These are phyloP conservation scores for Thalassiosira mediterranea DNA, from an alignment of 352 stramenopile genomes.

Conservation along the genomic window DNA sequence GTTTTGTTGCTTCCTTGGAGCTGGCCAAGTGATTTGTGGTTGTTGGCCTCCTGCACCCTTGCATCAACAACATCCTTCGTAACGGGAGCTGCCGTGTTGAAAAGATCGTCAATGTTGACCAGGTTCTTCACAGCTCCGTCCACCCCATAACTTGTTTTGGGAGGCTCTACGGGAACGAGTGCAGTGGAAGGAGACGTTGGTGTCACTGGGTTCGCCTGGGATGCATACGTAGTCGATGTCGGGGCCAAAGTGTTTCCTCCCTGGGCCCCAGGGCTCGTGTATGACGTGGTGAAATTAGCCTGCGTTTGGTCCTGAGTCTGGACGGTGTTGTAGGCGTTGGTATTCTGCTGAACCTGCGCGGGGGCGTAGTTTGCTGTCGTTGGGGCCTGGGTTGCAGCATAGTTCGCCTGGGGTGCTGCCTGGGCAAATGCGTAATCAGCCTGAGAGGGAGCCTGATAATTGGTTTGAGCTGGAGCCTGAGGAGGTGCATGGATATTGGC, in stretches of 20 bases:
- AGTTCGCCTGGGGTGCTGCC: neutral
- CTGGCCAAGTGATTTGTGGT: conserved; percentile 14
- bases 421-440: no score
- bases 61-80: conserved; percentile 4
- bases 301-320: neutral
- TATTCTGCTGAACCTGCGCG: neutral
- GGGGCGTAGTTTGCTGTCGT: no score
- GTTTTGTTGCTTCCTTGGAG: conserved; percentile 16
- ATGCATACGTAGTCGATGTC: conserved; percentile 1
- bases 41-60: conserved; percentile 3
- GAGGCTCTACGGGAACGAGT: conserved; percentile 8
- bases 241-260: no score
- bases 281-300: neutral
- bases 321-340: neutral
- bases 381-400: neutral
- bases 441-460: neutral
- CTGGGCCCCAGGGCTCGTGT: no score
- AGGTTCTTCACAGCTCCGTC: conserved; percentile 26
- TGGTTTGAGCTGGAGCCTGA: neutral
- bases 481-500: neutral
- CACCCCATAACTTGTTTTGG: neutral
- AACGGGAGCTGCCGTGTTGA: conserved; percentile 5
- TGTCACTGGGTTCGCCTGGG: conserved; percentile 5
- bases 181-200: conserved; percentile 9
- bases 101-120: conserved; percentile 40